phyloP scores from a whole-genome alignment of 805 yeast genomes.

The Candida ovalis region DNA sequence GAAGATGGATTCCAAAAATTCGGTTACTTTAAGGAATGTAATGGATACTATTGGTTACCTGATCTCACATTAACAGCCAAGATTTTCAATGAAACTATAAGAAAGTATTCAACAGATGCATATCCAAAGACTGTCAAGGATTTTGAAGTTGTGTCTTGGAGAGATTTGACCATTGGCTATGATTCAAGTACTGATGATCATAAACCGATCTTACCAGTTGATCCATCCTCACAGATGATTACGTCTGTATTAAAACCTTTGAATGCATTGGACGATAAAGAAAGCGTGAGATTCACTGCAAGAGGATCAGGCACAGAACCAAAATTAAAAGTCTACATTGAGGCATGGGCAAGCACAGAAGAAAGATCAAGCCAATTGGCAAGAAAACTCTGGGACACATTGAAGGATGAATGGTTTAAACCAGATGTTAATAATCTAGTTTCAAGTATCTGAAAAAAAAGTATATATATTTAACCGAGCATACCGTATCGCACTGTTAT shows the following conservation, averaged over 20 bases:
- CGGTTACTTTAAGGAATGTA: conserved; percentile 82
- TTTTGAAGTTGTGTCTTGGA: conserved; percentile 59
- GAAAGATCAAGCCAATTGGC: conserved; percentile 50
- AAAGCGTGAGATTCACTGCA: conserved; percentile 67
- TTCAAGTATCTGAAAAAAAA: conserved; percentile 30
- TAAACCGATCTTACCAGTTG: conserved; percentile 65
- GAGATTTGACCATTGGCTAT: conserved; percentile 81
- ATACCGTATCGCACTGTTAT: too few relatives aligned
- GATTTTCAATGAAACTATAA: conserved; percentile 50
- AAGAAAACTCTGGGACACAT: conserved; percentile 57
- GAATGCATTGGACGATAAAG: conserved; percentile 20
- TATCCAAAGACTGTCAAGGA: conserved; percentile 54
- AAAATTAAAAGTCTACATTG: conserved; percentile 86
- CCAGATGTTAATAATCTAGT: conserved; percentile 44
- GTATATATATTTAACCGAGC: background rate
- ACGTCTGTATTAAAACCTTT: conserved; percentile 48
- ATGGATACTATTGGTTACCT: conserved; percentile 76
- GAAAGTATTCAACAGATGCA: conserved; percentile 16
- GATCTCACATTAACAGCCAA: conserved; percentile 46
- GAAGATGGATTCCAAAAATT: conserved; percentile 56
- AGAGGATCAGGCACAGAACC: conserved; percentile 98
- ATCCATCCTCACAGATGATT: conserved; percentile 79
- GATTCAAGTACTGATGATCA: conserved; percentile 63
- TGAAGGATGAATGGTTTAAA: conserved; percentile 62
- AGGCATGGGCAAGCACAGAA: conserved; percentile 55